Evolutionary conservation across 2,329 filamentous ascomycete genomes (phyloP).

Genomic region (Graphilbum fragrans): DNA sequence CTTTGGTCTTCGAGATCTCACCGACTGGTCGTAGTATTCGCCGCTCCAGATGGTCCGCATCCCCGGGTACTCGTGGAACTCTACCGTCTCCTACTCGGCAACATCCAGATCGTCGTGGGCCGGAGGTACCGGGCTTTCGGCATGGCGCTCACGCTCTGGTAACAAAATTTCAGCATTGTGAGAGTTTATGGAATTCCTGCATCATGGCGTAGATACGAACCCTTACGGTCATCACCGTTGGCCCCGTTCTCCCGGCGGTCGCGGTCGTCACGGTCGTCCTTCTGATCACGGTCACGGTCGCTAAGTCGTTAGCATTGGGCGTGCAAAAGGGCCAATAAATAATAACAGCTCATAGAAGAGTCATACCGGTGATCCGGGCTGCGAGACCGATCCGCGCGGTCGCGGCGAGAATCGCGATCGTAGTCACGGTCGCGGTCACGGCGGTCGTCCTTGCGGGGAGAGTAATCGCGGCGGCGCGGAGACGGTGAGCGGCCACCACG

Average conservation of each 20-base stretch:
- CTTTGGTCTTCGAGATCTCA: too few relatives aligned
- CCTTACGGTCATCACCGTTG: slow-evolving; percentile 85
- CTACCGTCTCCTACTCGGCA: slow-evolving; percentile 48
- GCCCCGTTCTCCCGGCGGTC: slow-evolving; percentile 65
- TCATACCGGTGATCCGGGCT: slow-evolving; percentile 53
- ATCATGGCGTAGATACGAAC: slow-evolving; percentile 31
- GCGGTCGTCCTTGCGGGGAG: slow-evolving; percentile 80
- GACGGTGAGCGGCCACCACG: slow-evolving; percentile 60
- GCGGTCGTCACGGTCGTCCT: slow-evolving; percentile 41
- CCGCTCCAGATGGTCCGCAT: background rate
- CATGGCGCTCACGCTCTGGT: slow-evolving; percentile 7
- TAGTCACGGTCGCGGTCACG: slow-evolving; percentile 66
- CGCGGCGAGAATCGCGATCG: slow-evolving; percentile 56
- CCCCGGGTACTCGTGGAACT: background rate
- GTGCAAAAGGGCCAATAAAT: background rate
- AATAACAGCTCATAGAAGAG: background rate
- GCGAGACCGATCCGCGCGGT: slow-evolving; percentile 61
- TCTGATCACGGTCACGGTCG: slow-evolving; percentile 28
- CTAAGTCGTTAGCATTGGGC: background rate
- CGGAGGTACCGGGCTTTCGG: slow-evolving; percentile 66
- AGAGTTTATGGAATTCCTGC: slow-evolving; percentile 16
- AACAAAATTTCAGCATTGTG: slow-evolving; percentile 16
- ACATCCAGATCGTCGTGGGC: slow-evolving; percentile 93
- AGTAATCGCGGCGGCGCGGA: slow-evolving; percentile 72
- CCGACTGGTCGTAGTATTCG: background rate